These are phyloP conservation scores for Quercus glauca DNA, from an alignment of 306 rosid species.

Conservation along the genomic window DNA sequence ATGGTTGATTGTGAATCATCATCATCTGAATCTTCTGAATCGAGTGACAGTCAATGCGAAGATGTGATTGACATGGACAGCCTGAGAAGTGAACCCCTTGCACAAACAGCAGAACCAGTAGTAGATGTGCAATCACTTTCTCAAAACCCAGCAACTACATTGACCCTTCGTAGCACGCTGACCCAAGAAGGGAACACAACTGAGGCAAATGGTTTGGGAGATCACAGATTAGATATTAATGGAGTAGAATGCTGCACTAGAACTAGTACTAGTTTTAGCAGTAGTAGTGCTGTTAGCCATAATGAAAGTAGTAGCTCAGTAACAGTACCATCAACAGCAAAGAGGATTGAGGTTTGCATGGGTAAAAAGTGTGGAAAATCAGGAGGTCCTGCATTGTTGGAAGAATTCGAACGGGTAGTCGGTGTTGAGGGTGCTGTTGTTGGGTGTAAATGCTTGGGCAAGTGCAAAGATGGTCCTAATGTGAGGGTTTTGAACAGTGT, in stretches of 20 bases:
- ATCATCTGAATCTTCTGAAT: conserved; percentile 68
- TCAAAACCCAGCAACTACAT: conserved; percentile 6
- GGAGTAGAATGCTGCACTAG: conserved; percentile 20
- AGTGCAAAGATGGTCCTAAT: conserved; percentile 85
- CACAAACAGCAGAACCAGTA: conserved; percentile 20
- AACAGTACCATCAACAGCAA: conserved; percentile 21
- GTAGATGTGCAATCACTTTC: conserved; percentile 8
- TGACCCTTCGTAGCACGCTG: conserved; percentile 5
- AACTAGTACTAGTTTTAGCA: conserved; percentile 22
- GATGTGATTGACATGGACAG: conserved; percentile 41
- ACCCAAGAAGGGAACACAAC: conserved; percentile 12
- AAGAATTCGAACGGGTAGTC: conserved; percentile 59
- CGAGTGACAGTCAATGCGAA: conserved; percentile 63
- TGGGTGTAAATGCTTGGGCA: conserved; percentile 90
- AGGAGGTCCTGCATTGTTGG: conserved; percentile 61
- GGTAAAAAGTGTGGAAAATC: conserved; percentile 74
- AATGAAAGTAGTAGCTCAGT: conserved; percentile 9
- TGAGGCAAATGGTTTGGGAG: neutral
- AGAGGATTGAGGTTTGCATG: conserved; percentile 88
- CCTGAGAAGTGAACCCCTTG: conserved; percentile 22
- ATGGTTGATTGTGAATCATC: conserved; percentile 41
- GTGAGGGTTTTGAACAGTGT: conserved; percentile 51
- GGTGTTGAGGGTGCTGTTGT: conserved; percentile 66
- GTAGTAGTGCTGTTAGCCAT: neutral
- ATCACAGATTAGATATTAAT: conserved; percentile 2